phyloP scores from a whole-genome alignment of 176 grass and related monocot species.

The Zizania latifolia region DNA sequence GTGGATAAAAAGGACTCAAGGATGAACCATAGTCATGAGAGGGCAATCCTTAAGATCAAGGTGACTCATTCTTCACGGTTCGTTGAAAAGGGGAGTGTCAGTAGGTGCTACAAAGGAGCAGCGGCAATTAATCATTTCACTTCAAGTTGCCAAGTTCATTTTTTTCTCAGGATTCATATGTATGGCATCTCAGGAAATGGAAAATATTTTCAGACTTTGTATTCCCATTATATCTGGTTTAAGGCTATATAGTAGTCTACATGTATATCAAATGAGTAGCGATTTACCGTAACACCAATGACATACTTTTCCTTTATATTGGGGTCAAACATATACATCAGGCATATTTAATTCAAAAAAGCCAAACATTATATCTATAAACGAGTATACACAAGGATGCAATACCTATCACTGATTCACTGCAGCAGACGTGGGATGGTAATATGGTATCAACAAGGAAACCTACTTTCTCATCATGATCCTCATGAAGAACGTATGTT shows the following conservation, averaged over 20 bases:
- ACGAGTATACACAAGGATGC: slow-evolving; percentile 34
- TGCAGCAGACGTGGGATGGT: not conserved
- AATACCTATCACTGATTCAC: slow-evolving; percentile 15
- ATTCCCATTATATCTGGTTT: not conserved
- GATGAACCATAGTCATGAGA: not conserved
- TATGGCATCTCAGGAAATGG: not conserved
- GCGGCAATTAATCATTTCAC: not conserved
- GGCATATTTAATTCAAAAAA: not conserved
- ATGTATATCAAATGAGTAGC: not conserved
- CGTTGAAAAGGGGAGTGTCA: slow-evolving; percentile 38
- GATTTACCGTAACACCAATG: not conserved
- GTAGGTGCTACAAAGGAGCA: slow-evolving; percentile 1
- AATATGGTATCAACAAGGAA: not conserved
- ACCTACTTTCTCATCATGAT: not conserved
- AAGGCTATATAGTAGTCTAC: not conserved
- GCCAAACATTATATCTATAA: not conserved
- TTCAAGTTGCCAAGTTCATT: not conserved
- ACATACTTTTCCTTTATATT: slow-evolving; percentile 29
- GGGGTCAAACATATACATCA: not conserved
- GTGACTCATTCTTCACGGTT: slow-evolving; percentile 49
- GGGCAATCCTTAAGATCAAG: slow-evolving; percentile 32
- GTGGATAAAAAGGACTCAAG: slow-evolving; percentile 18
- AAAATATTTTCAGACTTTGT: not conserved
- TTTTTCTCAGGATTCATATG: not conserved
- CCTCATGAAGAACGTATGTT: slow-evolving; percentile 43